phyloP scores from a whole-genome alignment of 2,329 filamentous ascomycete species.

The Colletotrichum nymphaeae region DNA sequence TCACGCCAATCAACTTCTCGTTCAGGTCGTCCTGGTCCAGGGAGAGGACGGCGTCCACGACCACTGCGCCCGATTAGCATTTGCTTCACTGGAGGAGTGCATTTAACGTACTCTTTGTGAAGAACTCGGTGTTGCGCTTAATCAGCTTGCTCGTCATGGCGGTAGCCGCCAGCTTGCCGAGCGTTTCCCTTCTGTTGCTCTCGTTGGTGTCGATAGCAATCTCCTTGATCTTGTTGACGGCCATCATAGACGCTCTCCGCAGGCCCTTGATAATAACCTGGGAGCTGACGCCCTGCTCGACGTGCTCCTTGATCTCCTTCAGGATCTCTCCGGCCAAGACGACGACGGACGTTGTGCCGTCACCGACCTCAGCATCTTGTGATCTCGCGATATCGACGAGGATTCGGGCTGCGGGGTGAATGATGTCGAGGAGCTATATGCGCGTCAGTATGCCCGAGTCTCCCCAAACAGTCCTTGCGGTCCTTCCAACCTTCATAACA shows the following conservation, averaged over 20 bases:
- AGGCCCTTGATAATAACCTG: conserved; percentile 98
- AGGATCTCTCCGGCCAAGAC: conserved; percentile 97
- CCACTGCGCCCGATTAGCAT: conserved; percentile 70
- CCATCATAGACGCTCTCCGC: conserved; percentile 86
- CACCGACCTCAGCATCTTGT: conserved; percentile 98
- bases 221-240: conserved; percentile 99
- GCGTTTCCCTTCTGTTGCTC: conserved; percentile 85
- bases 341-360: conserved; percentile 97
- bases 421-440: conserved; percentile 89
- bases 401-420: conserved; percentile 96
- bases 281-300: conserved; percentile 96
- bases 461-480: neutral
- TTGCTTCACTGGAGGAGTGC: no score
- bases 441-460: neutral
- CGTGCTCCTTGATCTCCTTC: conserved; percentile 95
- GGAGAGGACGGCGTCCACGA: conserved; percentile 94
- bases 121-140: conserved; percentile 95
- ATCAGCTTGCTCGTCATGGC: conserved; percentile 99
- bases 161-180: conserved; percentile 89
- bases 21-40: conserved; percentile 97
- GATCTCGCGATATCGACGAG: conserved; percentile 98
- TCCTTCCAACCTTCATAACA: conserved; percentile 86
- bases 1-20: conserved; percentile 97
- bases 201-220: conserved; percentile 90
- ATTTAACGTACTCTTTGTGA: conserved; percentile 85